A percentile compares a stretch with the other conserved stretches of the same genome.
Conservation (phyloP, 2,329 filamentous ascomycete species). For the Aspergillus versicolor region DNA sequence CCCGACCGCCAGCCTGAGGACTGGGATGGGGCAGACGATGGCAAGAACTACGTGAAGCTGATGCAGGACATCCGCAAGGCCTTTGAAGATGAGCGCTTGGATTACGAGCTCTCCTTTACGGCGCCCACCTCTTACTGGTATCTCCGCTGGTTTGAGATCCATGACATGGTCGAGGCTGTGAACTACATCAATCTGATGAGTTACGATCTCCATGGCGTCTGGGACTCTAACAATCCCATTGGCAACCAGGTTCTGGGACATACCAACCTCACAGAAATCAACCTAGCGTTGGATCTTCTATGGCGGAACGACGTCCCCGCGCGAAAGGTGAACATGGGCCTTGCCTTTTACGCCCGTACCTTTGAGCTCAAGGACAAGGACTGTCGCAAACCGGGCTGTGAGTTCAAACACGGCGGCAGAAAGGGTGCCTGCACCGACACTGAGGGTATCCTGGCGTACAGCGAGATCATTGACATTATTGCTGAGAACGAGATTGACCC, state of each 20-base stretch:
- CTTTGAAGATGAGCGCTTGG: background rate
- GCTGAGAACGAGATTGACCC: conserved; percentile 16
- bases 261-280: conserved; percentile 18
- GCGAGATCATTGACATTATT: conserved; percentile 27
- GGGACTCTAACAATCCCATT: conserved; percentile 11
- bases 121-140: conserved; percentile 19
- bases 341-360: conserved; percentile 15
- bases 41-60: conserved; percentile 8
- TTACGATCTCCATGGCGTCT: conserved; percentile 18
- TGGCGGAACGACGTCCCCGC: conserved; percentile 13
- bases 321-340: conserved; percentile 12
- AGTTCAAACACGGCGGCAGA: conserved; percentile 18
- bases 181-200: conserved; percentile 18
- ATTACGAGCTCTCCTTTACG: conserved; percentile 14
- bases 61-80: conserved; percentile 11
- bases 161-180: conserved; percentile 3
- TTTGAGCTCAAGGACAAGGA: conserved; percentile 3
- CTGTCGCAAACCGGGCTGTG: conserved; percentile 11
- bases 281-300: conserved; percentile 11
- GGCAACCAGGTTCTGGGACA: conserved; percentile 10
- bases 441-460: conserved; percentile 22
- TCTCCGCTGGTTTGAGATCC: conserved; percentile 16
- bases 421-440: conserved; percentile 22
- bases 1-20: conserved; percentile 8
- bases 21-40: conserved; percentile 2